phyloP scores from a whole-genome alignment of 805 yeast species.

The Candida pini region DNA sequence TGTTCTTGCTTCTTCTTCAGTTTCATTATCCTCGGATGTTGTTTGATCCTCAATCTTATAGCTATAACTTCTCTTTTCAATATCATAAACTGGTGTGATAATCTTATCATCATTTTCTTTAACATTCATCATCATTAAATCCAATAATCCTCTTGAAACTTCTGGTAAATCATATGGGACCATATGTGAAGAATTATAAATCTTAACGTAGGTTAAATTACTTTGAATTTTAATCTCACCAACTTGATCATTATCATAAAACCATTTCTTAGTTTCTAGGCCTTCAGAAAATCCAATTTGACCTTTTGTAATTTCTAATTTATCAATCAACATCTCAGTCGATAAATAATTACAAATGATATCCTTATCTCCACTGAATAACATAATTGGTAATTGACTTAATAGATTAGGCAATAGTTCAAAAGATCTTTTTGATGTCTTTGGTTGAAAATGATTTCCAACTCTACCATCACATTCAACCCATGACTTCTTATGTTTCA shows the following conservation, averaged over 20 bases:
- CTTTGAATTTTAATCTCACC: slow-evolving; percentile 45
- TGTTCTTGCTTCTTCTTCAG: slow-evolving; percentile 1
- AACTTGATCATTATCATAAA: slow-evolving; percentile 33
- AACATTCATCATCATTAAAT: slow-evolving; percentile 35
- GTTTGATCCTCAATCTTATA: slow-evolving; percentile 4
- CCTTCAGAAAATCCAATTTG: slow-evolving; percentile 43
- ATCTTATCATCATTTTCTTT: slow-evolving; percentile 19
- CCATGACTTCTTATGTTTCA: slow-evolving; percentile 47
- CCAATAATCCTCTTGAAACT: slow-evolving; percentile 64
- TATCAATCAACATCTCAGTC: slow-evolving; percentile 57
- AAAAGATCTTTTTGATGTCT: slow-evolving; percentile 53
- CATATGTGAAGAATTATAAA: slow-evolving; percentile 85
- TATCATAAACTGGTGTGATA: slow-evolving; percentile 24
- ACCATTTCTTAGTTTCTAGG: slow-evolving; percentile 33
- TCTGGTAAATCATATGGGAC: slow-evolving; percentile 80
- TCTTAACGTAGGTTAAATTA: slow-evolving; percentile 70
- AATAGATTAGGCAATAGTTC: slow-evolving; percentile 63
- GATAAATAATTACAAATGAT: slow-evolving; percentile 82
- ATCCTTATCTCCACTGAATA: slow-evolving; percentile 87
- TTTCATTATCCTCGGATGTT: neutral
- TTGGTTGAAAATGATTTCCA: slow-evolving; percentile 43
- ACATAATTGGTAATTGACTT: slow-evolving; percentile 51
- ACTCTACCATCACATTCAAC: slow-evolving; percentile 70
- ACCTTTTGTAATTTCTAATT: slow-evolving; percentile 59
- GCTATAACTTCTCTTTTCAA: slow-evolving; percentile 8